phyloP scores from a whole-genome alignment of 371 early-diverging fungal species.

The Saksenaea vasiformis region DNA sequence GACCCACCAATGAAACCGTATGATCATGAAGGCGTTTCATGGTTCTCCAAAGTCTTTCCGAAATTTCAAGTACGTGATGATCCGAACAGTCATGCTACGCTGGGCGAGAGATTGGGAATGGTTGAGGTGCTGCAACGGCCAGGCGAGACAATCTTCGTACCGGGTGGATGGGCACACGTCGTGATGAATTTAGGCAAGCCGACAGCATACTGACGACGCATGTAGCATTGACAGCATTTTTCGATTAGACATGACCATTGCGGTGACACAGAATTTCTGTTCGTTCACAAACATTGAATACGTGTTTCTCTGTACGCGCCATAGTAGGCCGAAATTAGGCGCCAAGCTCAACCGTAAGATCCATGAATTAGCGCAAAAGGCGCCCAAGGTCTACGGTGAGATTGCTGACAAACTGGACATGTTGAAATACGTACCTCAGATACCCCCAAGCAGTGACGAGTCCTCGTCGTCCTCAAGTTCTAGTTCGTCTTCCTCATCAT shows the following conservation, averaged over 20 bases:
- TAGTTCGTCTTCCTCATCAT: slow-evolving; percentile 17
- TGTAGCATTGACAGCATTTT: background rate
- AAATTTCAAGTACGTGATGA: slow-evolving; percentile 35
- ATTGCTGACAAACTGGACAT: slow-evolving; percentile 49
- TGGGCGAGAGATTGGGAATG: slow-evolving; percentile 69
- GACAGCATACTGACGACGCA: background rate
- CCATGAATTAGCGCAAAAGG: slow-evolving; percentile 38
- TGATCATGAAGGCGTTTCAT: slow-evolving; percentile 78
- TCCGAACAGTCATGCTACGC: slow-evolving; percentile 28
- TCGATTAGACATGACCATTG: slow-evolving; percentile 69
- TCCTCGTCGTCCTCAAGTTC: slow-evolving; percentile 38
- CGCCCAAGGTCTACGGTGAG: slow-evolving; percentile 39
- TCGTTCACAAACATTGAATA: slow-evolving; percentile 72
- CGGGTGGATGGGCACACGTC: slow-evolving; percentile 85
- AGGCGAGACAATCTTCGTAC: slow-evolving; percentile 85
- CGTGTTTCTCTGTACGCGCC: slow-evolving; percentile 72
- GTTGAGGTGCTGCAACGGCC: slow-evolving; percentile 75
- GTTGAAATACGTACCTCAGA: slow-evolving; percentile 57
- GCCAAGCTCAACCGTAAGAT: slow-evolving; percentile 52
- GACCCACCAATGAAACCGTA: slow-evolving; percentile 65
- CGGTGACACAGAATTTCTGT: slow-evolving; percentile 85
- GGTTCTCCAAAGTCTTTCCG: slow-evolving; percentile 79
- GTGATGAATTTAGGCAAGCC: slow-evolving; percentile 77
- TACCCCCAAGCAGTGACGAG: slow-evolving; percentile 55
- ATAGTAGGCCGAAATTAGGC: slow-evolving; percentile 72